Evolutionary conservation across 2,329 filamentous ascomycete genomes (phyloP).

Genomic region (Tolypocladium tropicale): DNA sequence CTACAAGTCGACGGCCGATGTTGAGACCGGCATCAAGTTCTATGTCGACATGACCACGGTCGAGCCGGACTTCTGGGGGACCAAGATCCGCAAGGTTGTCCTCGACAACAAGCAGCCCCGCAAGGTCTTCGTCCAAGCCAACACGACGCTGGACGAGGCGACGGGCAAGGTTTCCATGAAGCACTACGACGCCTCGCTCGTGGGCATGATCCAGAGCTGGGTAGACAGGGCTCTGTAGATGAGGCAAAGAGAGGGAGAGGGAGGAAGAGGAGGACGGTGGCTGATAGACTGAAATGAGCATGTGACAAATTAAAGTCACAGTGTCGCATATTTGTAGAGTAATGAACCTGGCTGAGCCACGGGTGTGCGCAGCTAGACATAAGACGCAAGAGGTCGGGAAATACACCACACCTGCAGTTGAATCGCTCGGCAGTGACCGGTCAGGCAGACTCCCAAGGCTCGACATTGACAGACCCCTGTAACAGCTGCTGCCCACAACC

Average conservation of each 20-base stretch:
- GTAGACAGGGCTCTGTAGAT: slow-evolving; percentile 47
- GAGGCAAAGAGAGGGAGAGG: background rate
- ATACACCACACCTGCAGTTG: background rate
- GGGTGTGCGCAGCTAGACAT: too few relatives aligned
- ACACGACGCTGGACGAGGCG: slow-evolving; percentile 62
- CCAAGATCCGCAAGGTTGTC: slow-evolving; percentile 66
- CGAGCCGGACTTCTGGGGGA: slow-evolving; percentile 72
- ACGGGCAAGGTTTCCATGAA: slow-evolving; percentile 64
- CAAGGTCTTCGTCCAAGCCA: slow-evolving; percentile 90
- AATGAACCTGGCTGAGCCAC: background rate
- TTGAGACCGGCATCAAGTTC: slow-evolving; percentile 64
- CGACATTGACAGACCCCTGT: background rate
- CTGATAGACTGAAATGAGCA: background rate
- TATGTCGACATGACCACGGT: slow-evolving; percentile 80
- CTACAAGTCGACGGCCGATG: slow-evolving; percentile 84
- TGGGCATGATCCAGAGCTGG: slow-evolving; percentile 79
- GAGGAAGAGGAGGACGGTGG: too few relatives aligned
- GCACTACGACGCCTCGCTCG: slow-evolving; percentile 74
- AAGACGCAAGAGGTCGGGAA: background rate
- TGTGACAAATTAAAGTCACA: background rate
- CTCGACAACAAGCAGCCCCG: slow-evolving; percentile 70
- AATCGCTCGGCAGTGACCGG: background rate
- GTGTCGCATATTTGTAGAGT: background rate
- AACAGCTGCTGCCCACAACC: too few relatives aligned
- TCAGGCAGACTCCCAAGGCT: background rate